Conservation (phyloP, 2,329 filamentous ascomycete species). For the Sporothrix brasiliensis region DNA sequence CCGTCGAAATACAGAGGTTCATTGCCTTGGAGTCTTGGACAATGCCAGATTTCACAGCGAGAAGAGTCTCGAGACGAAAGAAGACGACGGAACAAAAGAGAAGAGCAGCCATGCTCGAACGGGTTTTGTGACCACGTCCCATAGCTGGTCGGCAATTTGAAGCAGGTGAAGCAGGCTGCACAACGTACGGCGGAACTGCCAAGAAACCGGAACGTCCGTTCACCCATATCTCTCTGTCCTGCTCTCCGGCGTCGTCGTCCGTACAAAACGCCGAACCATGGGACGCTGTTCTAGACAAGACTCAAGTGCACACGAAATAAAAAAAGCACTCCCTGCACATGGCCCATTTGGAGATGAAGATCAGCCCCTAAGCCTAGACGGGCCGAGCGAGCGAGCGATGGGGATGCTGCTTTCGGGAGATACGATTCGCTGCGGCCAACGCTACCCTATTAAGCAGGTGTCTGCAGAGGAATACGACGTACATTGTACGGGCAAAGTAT, state of each 20-base stretch:
- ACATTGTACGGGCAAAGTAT: no score
- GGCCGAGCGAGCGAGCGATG: conserved; percentile 9
- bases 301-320: neutral
- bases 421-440: conserved; percentile 23
- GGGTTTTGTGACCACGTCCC: no score
- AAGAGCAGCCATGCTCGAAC: neutral
- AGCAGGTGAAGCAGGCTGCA: neutral
- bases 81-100: neutral
- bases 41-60: no score
- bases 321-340: neutral
- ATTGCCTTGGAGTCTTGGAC: no score
- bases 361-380: conserved; percentile 18
- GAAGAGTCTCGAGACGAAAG: no score
- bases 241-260: neutral
- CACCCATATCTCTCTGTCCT: neutral
- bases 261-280: conserved; percentile 6
- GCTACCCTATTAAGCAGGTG: conserved; percentile 10
- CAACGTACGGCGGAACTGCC: no score
- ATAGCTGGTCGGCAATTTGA: conserved; percentile 5
- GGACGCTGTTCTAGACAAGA: conserved; percentile 7
- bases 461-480: neutral
- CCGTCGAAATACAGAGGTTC: no score
- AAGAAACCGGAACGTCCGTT: neutral
- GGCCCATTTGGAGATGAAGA: conserved; percentile 22
- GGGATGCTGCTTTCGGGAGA: conserved; percentile 1